Conservation (phyloP, 495 filamentous ascomycete genomes). For the Tuber magnatum region DNA sequence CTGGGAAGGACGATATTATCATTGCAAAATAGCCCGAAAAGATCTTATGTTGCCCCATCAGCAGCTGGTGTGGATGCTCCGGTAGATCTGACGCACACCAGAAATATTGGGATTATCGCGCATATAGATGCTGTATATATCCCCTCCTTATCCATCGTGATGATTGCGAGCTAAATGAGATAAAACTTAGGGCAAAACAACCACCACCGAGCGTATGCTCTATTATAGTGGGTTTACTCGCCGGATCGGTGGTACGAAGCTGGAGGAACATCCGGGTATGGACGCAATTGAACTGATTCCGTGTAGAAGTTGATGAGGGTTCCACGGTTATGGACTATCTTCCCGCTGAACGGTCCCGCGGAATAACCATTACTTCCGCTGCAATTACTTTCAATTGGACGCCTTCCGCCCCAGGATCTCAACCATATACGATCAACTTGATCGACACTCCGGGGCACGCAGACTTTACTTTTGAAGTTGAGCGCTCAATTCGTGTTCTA, state of each 20-base stretch:
- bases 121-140: slow-evolving; percentile 81
- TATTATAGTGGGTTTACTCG: slow-evolving; percentile 89
- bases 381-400: slow-evolving; percentile 90
- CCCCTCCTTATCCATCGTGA: background rate
- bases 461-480: slow-evolving; percentile 96
- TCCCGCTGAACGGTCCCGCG: slow-evolving; percentile 82
- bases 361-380: slow-evolving; percentile 96
- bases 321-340: slow-evolving; percentile 98
- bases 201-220: slow-evolving; percentile 98
- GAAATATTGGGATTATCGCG: slow-evolving; percentile 98
- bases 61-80: slow-evolving; percentile 23
- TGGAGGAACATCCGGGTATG: background rate
- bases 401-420: slow-evolving; percentile 47
- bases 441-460: slow-evolving; percentile 98
- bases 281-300: background rate
- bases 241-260: slow-evolving; percentile 64
- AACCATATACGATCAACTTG: slow-evolving; percentile 71
- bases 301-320: slow-evolving; percentile 83
- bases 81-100: slow-evolving; percentile 51
- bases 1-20: slow-evolving; percentile 6
- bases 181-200: slow-evolving; percentile 78
- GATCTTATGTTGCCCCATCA: slow-evolving; percentile 13
- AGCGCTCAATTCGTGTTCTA: slow-evolving; percentile 83
- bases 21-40: slow-evolving; percentile 4
- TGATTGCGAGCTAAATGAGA: background rate